Percentiles rank a stretch among this genome's conserved stretches.
phyloP scores from a whole-genome alignment of 768 basidiomycete genomes.

The Candolleomyces eurysporus region DNA sequence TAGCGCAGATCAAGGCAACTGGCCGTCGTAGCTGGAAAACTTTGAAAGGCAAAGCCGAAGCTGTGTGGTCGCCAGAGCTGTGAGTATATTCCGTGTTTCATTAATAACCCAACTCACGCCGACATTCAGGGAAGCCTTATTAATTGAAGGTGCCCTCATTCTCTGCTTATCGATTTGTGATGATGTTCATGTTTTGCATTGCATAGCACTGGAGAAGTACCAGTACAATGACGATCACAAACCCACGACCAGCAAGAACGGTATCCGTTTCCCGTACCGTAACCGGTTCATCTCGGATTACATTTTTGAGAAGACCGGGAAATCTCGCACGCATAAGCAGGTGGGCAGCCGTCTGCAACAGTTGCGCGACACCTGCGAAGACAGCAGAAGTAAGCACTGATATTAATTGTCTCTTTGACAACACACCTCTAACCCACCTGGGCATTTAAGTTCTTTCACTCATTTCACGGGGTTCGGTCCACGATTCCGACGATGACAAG shows the following conservation, averaged over 20 bases:
- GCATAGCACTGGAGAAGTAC: constrained; percentile 60
- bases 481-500: constrained; percentile 12
- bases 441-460: constrained; percentile 24
- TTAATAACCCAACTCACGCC: constrained; percentile 2
- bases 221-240: constrained; percentile 47
- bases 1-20: constrained; percentile 58
- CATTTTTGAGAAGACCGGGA: constrained; percentile 63
- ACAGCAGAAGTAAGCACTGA: constrained; percentile 29
- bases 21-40: constrained; percentile 75
- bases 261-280: constrained; percentile 73
- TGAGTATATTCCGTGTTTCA: constrained; percentile 13
- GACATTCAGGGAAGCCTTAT: constrained; percentile 49
- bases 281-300: constrained; percentile 79
- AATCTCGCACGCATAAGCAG: constrained; percentile 70
- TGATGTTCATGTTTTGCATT: not conserved
- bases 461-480: constrained; percentile 22
- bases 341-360: constrained; percentile 80
- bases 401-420: not conserved
- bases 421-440: not conserved
- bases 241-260: constrained; percentile 56
- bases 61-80: constrained; percentile 75
- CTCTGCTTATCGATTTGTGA: not conserved
- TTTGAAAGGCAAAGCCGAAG: constrained; percentile 62
- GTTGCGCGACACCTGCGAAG: constrained; percentile 65
- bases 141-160: constrained; percentile 57